phyloP scores from a whole-genome alignment of 202 grass and related monocot species.

The Panicum virgatum region DNA sequence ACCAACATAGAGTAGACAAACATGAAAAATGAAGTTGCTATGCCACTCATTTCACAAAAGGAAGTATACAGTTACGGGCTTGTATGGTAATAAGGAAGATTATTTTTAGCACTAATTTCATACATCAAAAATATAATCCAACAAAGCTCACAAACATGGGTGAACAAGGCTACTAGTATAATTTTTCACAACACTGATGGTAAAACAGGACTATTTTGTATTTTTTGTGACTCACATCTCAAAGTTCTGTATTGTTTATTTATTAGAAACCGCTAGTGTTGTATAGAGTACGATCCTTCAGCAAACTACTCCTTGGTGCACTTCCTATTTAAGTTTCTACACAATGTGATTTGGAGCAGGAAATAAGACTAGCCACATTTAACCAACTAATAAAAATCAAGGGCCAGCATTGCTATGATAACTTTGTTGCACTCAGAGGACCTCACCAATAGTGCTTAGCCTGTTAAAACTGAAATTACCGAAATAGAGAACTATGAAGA shows the following conservation, averaged over 20 bases:
- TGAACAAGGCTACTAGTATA: slow-evolving; percentile 1
- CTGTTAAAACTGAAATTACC: not conserved
- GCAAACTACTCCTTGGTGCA: not conserved
- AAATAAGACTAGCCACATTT: slow-evolving; percentile 4
- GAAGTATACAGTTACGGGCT: not conserved
- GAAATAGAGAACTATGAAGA: slow-evolving; percentile 1
- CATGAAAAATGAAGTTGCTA: not conserved
- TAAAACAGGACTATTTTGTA: not conserved
- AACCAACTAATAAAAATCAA: slow-evolving; percentile 4
- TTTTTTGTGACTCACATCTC: not conserved
- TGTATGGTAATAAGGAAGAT: slow-evolving; percentile 12
- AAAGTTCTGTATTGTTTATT: not conserved
- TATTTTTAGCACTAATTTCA: not conserved
- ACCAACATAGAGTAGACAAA: slow-evolving; percentile 28
- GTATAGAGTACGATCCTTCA: not conserved
- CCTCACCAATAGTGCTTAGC: not conserved
- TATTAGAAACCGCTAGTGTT: not conserved
- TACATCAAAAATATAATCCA: slow-evolving; percentile 14
- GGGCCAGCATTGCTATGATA: not conserved
- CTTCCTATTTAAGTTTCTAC: not conserved
- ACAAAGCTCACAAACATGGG: not conserved
- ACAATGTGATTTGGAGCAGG: not conserved
- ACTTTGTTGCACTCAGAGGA: slow-evolving; percentile 7
- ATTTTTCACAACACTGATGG: not conserved
- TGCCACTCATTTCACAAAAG: not conserved